A percentile compares a stretch with the other conserved stretches of the same genome.
phyloP scores from a whole-genome alignment of 257 asterid species.

The Echites panduratus region DNA sequence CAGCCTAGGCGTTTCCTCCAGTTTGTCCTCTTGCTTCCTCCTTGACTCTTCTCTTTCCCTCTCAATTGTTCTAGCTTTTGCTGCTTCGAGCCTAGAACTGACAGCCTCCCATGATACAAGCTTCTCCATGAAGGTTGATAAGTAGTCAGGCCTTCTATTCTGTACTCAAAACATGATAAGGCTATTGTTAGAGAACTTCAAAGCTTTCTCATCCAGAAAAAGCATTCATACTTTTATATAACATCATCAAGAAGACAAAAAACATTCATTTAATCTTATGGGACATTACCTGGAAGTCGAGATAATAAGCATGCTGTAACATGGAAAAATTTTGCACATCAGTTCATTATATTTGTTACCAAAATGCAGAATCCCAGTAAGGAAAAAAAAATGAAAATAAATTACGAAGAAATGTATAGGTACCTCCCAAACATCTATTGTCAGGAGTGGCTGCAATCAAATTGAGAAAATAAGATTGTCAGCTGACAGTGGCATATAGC shows the following conservation, averaged over 20 bases:
- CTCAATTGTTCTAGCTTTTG: slow-evolving; percentile 52
- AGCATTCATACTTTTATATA: neutral
- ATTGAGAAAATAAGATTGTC: slow-evolving; percentile 13
- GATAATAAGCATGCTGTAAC: slow-evolving; percentile 87
- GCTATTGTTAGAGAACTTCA: neutral
- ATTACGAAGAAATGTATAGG: neutral
- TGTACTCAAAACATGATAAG: slow-evolving; percentile 22
- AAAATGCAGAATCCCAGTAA: neutral
- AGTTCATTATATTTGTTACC: slow-evolving; percentile 1
- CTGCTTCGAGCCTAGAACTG: slow-evolving; percentile 76
- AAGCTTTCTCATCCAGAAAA: neutral
- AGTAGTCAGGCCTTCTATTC: slow-evolving; percentile 79
- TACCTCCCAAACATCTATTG: slow-evolving; percentile 99
- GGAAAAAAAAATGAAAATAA: neutral
- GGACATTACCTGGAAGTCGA: slow-evolving; percentile 67
- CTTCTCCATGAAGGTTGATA: slow-evolving; percentile 76
- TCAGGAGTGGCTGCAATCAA: slow-evolving; percentile 81
- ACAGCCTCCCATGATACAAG: slow-evolving; percentile 95
- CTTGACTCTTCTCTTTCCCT: slow-evolving; percentile 53
- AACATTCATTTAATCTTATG: slow-evolving; percentile 9
- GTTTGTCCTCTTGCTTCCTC: slow-evolving; percentile 36
- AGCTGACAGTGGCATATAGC: neutral
- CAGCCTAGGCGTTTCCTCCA: slow-evolving; percentile 9
- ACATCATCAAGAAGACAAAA: neutral
- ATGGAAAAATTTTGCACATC: slow-evolving; percentile 4